Evolutionary conservation across 106 monocot species (phyloP), one percentile per base, ranked within the genome.

Genomic region (Hemerocallis citrina): DNA sequence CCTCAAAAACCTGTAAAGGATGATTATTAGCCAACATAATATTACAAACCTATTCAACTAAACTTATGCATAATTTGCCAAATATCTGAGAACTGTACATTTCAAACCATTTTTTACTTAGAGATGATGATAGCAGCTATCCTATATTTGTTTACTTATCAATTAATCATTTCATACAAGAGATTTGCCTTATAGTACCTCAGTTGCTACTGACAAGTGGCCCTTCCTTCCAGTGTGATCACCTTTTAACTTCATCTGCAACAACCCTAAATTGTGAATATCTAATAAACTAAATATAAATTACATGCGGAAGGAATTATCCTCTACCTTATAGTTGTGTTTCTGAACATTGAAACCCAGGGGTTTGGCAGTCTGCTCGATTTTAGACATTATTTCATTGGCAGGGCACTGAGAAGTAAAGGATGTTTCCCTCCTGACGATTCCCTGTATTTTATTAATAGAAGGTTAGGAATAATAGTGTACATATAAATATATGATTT

Each of bases 301-400:
- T 11, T 65, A 30, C 47, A 52, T 23, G 4, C 30, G 4, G 0
- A 57, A 25, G 6, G 25, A 40, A 24, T 42, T n/a, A 30, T n/a
- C 37, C 6, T 5, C 49, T 76, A 93, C 93, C 88, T 88, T 93
- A 66, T 93, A 93, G 32, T 88, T 88, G 50, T 79, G 71, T 44
- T 93, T 88, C 8, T 40, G 71, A 41, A 93, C 93, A 66, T 88
- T 93, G 69, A 93, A 93, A 33, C 93, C 93, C 12, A 93, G 72
- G 57, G 93, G 93, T 56, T 79, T 88, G 45, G 88, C 88, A 33
- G 93, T 46, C 79, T 85, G 81, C 76, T 93, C 93, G 51, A 93
- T 85, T 72, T 77, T 93, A 19, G 79, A 85, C 65, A 93, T 81
- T 49, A 93, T 93, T 66, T 88, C 93, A 66, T 85, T 85, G 2